Base-by-base conservation (phyloP, 2,329 filamentous ascomycete species). In the Raffaelea arxii region DNA sequence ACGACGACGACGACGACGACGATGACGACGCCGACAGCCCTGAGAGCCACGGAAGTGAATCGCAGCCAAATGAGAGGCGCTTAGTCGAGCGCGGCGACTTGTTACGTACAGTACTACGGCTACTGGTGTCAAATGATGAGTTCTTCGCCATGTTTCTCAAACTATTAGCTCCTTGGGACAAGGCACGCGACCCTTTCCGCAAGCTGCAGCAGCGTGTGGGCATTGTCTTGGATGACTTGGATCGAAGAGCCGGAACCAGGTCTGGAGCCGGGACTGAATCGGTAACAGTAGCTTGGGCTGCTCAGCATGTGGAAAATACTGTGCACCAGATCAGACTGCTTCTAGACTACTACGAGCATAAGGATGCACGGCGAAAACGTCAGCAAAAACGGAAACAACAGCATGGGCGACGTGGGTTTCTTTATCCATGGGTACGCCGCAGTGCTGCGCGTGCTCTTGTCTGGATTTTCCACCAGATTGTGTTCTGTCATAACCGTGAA, bases 131-230 rank as follows among this genome's bases (percentile, higher is more conserved):
- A 50, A 76, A 77, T 53, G 65, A 74, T 56, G 67, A 71, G 36
- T 70, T 78, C 59, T 75, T 78, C 55, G 62, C 71, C 44, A 71
- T 75, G 60, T 72, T 78, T 49, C 63, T 69, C 40, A 65, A 66
- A 16, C 61, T 67, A 9, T 65, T 71, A 46, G 60, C 62, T n/a
- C 63, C 72, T 3, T 58, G 62, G 41, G 70, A 72, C 47, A 60
- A 62, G 22, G 61, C 70, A 27, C 66, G 66, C 36, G 68, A 74
- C 50, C 64, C 64, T 4, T 76, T 76, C 49, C 65, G 68, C 42
- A 67, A 65, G 41, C 67, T 77, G 18, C 64, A 68, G 36, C 68
- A 70, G 50, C 69, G 72, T 9, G 65, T 70, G 11, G 64, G 68
- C 40, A 65, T 64, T 11, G 68, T 75, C n/a, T 60, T 78, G 4